Evolutionary conservation across 345 rosid species (phyloP).

Genomic region (Turnera subulata): DNA sequence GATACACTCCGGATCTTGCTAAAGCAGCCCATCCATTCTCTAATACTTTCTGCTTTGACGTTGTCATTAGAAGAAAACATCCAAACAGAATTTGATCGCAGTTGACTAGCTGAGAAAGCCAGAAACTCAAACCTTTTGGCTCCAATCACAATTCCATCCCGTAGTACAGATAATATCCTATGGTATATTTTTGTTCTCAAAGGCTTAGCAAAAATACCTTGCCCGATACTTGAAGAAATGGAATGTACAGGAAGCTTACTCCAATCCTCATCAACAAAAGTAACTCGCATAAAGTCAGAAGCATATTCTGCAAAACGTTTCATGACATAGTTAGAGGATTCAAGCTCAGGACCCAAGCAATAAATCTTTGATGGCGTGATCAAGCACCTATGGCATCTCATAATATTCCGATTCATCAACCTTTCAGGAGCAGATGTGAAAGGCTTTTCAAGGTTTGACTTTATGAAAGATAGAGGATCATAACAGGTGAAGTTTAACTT

Average conservation of each 20-base stretch:
- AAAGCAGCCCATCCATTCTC: slow-evolving; percentile 99
- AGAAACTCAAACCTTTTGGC: slow-evolving; percentile 71
- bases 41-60: slow-evolving; percentile 67
- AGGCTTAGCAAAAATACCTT: slow-evolving; percentile 64
- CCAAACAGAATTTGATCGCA: slow-evolving; percentile 88
- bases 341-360: slow-evolving; percentile 93
- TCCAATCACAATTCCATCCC: slow-evolving; percentile 70
- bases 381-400: slow-evolving; percentile 79
- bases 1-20: slow-evolving; percentile 68
- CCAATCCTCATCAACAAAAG: slow-evolving; percentile 98
- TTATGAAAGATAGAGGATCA: slow-evolving; percentile 54
- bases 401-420: slow-evolving; percentile 45
- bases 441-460: slow-evolving; percentile 34
- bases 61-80: slow-evolving; percentile 89
- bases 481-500: slow-evolving; percentile 57
- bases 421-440: slow-evolving; percentile 38
- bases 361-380: slow-evolving; percentile 81
- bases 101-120: slow-evolving; percentile 94
- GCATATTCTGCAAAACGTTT: slow-evolving; percentile 72
- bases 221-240: slow-evolving; percentile 59
- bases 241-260: slow-evolving; percentile 65
- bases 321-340: slow-evolving; percentile 75
- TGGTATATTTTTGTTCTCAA: slow-evolving; percentile 62
- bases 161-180: slow-evolving; percentile 66
- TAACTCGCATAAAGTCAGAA: slow-evolving; percentile 75